Percentiles rank a stretch among this genome's conserved stretches.
Conservation (phyloP, 129 eudicot genomes). For the Centaurea solstitialis region DNA sequence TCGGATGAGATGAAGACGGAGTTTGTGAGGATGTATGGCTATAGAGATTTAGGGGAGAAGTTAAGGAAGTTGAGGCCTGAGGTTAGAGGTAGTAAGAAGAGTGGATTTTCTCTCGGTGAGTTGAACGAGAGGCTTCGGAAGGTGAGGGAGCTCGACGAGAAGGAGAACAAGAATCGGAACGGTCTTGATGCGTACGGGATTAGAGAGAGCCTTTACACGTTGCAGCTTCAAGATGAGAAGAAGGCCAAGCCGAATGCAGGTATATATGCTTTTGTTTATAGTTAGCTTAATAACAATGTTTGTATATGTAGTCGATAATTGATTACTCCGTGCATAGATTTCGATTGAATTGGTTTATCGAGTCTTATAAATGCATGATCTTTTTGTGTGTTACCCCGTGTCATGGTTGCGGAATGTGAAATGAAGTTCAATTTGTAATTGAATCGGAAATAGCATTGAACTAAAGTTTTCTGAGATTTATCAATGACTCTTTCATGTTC, state of each 20-base stretch:
- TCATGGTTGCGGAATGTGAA: too few species aligned
- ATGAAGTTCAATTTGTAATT: too few species aligned
- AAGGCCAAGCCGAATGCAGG: constrained; percentile 1
- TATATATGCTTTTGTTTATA: background rate
- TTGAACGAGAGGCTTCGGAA: constrained; percentile 47
- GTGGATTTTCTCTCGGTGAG: constrained; percentile 55
- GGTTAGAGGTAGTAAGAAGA: constrained; percentile 24
- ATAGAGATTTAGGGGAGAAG: constrained; percentile 44
- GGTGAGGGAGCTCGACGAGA: constrained; percentile 42
- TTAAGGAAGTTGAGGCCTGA: constrained; percentile 55
- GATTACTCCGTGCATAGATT: background rate
- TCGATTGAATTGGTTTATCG: background rate
- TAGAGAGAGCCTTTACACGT: constrained; percentile 8
- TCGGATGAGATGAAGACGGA: constrained; percentile 10
- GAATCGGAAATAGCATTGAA: too few species aligned
- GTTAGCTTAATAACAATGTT: background rate
- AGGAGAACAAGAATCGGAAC: background rate
- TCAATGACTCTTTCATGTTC: too few species aligned
- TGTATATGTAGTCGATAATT: background rate
- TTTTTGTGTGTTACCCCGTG: too few species aligned
- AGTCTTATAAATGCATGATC: background rate
- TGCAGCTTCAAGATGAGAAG: background rate
- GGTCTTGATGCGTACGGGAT: background rate
- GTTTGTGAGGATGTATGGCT: constrained; percentile 20
- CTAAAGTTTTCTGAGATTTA: too few species aligned